Percentiles rank a stretch among this genome's conserved stretches.
phyloP scores from a whole-genome alignment of 2,329 filamentous ascomycete genomes.

The Gnomoniopsis smithogilvyi region DNA sequence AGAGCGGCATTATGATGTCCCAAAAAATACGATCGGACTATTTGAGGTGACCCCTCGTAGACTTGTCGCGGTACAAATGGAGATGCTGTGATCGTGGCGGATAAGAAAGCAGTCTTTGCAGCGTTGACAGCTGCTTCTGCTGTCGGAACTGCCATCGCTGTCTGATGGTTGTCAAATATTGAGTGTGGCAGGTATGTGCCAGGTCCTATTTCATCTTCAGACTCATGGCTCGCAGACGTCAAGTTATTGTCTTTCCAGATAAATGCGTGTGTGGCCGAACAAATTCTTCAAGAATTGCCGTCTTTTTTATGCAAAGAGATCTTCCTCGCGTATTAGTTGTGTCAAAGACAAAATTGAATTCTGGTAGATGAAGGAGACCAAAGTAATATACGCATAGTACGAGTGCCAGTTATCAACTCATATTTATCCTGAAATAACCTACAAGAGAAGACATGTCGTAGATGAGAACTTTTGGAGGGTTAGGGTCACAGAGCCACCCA shows the following conservation, averaged over 20 bases:
- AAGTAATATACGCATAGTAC: too few relatives aligned
- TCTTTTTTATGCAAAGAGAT: neutral
- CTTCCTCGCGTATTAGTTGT: too few relatives aligned
- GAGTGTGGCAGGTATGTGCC: neutral
- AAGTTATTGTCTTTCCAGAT: neutral
- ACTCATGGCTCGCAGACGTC: neutral
- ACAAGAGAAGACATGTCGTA: neutral
- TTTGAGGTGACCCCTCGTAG: slow-evolving; percentile 70
- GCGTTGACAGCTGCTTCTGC: slow-evolving; percentile 12
- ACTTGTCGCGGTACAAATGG: slow-evolving; percentile 69
- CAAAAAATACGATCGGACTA: slow-evolving; percentile 88
- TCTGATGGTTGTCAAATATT: neutral
- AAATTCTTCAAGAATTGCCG: neutral
- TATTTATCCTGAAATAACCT: neutral
- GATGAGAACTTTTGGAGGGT: slow-evolving; percentile 5
- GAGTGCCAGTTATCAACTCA: neutral
- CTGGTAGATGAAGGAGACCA: too few relatives aligned
- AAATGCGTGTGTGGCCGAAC: neutral
- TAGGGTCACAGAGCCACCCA: neutral
- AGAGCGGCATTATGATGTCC: slow-evolving; percentile 87
- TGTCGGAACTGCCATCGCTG: slow-evolving; percentile 5
- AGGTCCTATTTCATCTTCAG: neutral
- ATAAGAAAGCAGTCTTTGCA: slow-evolving; percentile 13
- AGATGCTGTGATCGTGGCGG: slow-evolving; percentile 17
- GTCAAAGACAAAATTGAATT: neutral